Conservation (phyloP, 2,329 filamentous ascomycete genomes). For the Aspergillus tanneri region DNA sequence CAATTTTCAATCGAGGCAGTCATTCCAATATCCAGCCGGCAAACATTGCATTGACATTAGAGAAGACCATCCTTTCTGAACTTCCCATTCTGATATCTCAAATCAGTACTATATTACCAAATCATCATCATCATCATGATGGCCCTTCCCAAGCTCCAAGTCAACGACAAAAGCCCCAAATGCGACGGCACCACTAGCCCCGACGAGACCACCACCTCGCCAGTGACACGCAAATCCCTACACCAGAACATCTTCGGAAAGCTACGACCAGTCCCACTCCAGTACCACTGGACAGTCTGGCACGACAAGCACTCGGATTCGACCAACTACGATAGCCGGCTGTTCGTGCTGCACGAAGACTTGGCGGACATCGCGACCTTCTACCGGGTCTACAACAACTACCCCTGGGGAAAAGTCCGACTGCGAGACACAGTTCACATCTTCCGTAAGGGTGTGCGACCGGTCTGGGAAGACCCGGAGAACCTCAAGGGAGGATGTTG, state of each 20-base stretch:
- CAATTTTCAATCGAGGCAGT: no score
- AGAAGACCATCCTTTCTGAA: no score
- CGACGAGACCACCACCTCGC: slow-evolving; percentile 2
- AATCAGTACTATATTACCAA: neutral
- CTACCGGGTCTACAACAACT: slow-evolving; percentile 80
- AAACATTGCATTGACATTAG: no score
- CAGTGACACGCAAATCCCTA: slow-evolving; percentile 37
- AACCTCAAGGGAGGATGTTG: slow-evolving; percentile 84
- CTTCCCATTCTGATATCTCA: no score
- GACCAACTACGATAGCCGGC: slow-evolving; percentile 31
- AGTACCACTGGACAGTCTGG: slow-evolving; percentile 51
- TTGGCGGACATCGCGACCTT: slow-evolving; percentile 54
- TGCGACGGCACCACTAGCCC: slow-evolving; percentile 15
- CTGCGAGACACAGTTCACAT: slow-evolving; percentile 76
- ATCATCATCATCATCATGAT: slow-evolving; percentile 12
- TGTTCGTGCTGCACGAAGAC: slow-evolving; percentile 42
- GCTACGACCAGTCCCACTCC: slow-evolving; percentile 47
- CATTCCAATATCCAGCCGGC: no score
- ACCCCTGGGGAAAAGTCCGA: slow-evolving; percentile 71
- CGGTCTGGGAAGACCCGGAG: slow-evolving; percentile 81
- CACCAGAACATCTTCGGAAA: slow-evolving; percentile 47
- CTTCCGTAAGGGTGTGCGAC: slow-evolving; percentile 74
- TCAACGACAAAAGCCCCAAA: slow-evolving; percentile 22
- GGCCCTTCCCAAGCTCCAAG: slow-evolving; percentile 23
- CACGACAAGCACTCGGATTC: slow-evolving; percentile 44